These are phyloP conservation scores for Seminavis robusta DNA, from an alignment of 108 stramenopile genomes.

Conservation along the genomic window DNA sequence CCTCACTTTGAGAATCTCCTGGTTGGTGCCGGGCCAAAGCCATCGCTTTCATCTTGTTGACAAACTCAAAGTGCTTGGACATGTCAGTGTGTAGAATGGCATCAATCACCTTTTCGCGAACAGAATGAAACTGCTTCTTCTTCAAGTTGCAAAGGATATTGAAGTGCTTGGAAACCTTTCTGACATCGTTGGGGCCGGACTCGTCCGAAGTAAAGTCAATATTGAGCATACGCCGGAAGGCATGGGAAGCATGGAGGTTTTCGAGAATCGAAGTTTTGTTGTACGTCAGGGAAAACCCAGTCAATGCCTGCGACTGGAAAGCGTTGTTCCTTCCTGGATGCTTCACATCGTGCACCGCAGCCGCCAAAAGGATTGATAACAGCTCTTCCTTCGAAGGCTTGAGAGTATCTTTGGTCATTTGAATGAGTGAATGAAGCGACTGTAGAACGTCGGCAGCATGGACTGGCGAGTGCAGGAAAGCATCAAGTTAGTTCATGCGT, in stretches of 20 bases:
- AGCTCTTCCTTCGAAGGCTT: too few relatives aligned
- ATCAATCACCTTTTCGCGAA: slow-evolving; percentile 31
- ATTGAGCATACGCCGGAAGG: slow-evolving; percentile 48
- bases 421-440: slow-evolving; percentile 44
- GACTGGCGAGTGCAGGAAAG: too few relatives aligned
- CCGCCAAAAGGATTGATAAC: slow-evolving; percentile 53
- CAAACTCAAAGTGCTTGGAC: slow-evolving; percentile 45
- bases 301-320: slow-evolving; percentile 58
- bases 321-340: slow-evolving; percentile 83
- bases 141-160: slow-evolving; percentile 27
- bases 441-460: slow-evolving; percentile 69
- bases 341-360: slow-evolving; percentile 79
- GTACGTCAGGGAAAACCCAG: slow-evolving; percentile 65
- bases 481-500: too few relatives aligned
- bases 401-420: too few relatives aligned
- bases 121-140: slow-evolving; percentile 13
- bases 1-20: slow-evolving; percentile 17
- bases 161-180: slow-evolving; percentile 2
- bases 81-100: slow-evolving; percentile 64
- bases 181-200: slow-evolving; percentile 5
- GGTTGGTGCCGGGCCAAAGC: slow-evolving; percentile 11
- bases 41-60: slow-evolving; percentile 28
- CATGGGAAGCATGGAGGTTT: slow-evolving; percentile 52
- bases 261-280: slow-evolving; percentile 77
- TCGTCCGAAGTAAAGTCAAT: too few relatives aligned